These are phyloP conservation scores for Phytophthora quininea DNA, from an alignment of 352 stramenopile species.

Conservation along the genomic window DNA sequence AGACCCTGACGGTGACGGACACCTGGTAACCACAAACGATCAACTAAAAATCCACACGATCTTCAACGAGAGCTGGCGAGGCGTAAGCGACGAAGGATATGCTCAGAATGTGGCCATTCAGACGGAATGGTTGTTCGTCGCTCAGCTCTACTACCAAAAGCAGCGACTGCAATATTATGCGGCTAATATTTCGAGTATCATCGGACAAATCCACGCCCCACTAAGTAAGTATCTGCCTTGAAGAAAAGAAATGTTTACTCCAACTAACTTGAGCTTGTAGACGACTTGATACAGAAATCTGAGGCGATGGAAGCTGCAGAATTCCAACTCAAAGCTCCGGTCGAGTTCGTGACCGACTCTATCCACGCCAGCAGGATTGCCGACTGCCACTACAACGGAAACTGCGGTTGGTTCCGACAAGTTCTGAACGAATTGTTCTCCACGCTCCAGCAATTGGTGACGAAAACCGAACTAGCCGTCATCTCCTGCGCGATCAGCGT, in stretches of 20 bases:
- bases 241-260: too few relatives aligned
- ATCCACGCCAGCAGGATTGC: conserved; percentile 58
- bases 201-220: conserved; percentile 40
- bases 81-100: conserved; percentile 42
- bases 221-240: conserved; percentile 37
- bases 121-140: conserved; percentile 51
- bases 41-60: conserved; percentile 41
- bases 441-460: conserved; percentile 54
- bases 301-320: conserved; percentile 58
- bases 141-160: conserved; percentile 53
- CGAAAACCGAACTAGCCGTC: conserved; percentile 39
- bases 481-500: conserved; percentile 39
- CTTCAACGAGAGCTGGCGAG: conserved; percentile 65
- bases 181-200: conserved; percentile 32
- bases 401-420: conserved; percentile 61
- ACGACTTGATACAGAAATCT: conserved; percentile 45
- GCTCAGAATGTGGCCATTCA: conserved; percentile 52
- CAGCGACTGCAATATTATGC: conserved; percentile 46
- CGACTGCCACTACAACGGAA: conserved; percentile 62
- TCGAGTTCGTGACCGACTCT: conserved; percentile 64
- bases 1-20: conserved; percentile 51
- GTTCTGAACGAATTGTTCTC: conserved; percentile 52
- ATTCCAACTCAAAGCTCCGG: conserved; percentile 56
- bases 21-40: conserved; percentile 42
- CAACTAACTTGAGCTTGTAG: conserved; percentile 17